Conservation (phyloP, 768 basidiomycete species). For the Mycena alexandri region DNA sequence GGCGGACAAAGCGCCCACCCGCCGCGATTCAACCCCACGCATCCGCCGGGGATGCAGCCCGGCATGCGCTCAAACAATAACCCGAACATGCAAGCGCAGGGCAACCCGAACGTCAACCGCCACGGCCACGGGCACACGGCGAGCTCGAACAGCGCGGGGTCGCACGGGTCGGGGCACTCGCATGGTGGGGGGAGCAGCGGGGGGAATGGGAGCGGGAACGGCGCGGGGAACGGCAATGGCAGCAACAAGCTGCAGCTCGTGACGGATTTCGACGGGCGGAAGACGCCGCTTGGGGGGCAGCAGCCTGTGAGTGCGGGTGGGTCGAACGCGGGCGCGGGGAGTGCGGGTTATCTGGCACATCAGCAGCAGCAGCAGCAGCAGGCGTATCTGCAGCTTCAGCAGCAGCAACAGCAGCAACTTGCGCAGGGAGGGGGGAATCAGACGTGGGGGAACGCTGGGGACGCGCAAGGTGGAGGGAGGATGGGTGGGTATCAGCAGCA, state of each 20-base stretch:
- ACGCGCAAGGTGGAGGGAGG: no score
- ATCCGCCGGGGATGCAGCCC: conserved; percentile 52
- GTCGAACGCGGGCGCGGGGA: conserved; percentile 59
- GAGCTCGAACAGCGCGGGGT: conserved; percentile 37
- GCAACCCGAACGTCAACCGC: no score
- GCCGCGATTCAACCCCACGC: conserved; percentile 74
- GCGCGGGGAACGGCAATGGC: conserved; percentile 37
- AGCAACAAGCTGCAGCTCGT: conserved; percentile 63
- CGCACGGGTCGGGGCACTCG: conserved; percentile 43
- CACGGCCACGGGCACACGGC: no score
- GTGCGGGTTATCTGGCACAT: conserved; percentile 56
- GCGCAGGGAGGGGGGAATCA: conserved; percentile 40
- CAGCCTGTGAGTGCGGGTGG: conserved; percentile 47
- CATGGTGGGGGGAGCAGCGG: no score
- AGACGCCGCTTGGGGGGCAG: conserved; percentile 62
- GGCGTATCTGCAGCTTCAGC: conserved; percentile 70
- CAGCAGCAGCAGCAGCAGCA: conserved; percentile 50
- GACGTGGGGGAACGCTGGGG: no score
- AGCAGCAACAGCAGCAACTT: conserved; percentile 47
- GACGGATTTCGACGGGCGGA: conserved; percentile 76
- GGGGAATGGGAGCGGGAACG: conserved; percentile 43
- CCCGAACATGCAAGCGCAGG: no score
- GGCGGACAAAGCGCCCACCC: conserved; percentile 70
- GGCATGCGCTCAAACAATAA: conserved; percentile 48
- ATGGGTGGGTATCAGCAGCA: no score